Percentiles rank a stretch among this genome's conserved stretches.
Conservation (phyloP, 2,329 filamentous ascomycete genomes). For the Colletotrichum melonis region DNA sequence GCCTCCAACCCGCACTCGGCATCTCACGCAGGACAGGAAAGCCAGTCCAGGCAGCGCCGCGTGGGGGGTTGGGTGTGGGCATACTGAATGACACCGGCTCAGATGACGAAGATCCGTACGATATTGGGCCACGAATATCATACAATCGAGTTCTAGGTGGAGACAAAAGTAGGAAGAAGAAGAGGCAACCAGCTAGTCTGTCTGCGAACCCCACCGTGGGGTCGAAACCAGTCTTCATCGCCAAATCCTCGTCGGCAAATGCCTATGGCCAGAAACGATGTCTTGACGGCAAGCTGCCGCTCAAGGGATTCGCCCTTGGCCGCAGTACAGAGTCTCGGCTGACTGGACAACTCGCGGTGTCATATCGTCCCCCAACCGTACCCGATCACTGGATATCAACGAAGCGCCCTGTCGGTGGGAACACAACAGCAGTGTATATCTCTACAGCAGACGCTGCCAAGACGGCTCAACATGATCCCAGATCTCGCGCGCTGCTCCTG, state of each 20-base stretch:
- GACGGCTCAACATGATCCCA: conserved; percentile 79
- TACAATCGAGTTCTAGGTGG: conserved; percentile 86
- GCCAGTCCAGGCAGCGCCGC: conserved; percentile 54
- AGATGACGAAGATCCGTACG: conserved; percentile 94
- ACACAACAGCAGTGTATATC: conserved; percentile 53
- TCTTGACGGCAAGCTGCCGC: conserved; percentile 82
- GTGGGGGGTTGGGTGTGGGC: conserved; percentile 85
- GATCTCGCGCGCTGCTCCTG: conserved; percentile 76
- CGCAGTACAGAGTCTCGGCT: conserved; percentile 60
- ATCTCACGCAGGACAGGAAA: conserved; percentile 51
- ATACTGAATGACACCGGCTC: conserved; percentile 93
- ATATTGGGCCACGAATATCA: conserved; percentile 89
- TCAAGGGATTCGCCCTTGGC: conserved; percentile 84
- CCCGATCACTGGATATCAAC: conserved; percentile 80
- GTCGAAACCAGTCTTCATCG: conserved; percentile 79
- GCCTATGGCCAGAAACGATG: conserved; percentile 67
- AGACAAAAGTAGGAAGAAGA: conserved; percentile 83
- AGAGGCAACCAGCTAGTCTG: conserved; percentile 54
- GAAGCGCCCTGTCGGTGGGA: conserved; percentile 38
- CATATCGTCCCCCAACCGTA: conserved; percentile 75
- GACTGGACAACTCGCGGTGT: conserved; percentile 52
- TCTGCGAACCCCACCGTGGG: conserved; percentile 72
- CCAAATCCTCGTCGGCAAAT: conserved; percentile 59
- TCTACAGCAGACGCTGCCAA: conserved; percentile 84
- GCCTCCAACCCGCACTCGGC: neutral